Evolutionary conservation across 192 early-diverging fungal species (phyloP).

Genomic region (Podila verticillata): DNA sequence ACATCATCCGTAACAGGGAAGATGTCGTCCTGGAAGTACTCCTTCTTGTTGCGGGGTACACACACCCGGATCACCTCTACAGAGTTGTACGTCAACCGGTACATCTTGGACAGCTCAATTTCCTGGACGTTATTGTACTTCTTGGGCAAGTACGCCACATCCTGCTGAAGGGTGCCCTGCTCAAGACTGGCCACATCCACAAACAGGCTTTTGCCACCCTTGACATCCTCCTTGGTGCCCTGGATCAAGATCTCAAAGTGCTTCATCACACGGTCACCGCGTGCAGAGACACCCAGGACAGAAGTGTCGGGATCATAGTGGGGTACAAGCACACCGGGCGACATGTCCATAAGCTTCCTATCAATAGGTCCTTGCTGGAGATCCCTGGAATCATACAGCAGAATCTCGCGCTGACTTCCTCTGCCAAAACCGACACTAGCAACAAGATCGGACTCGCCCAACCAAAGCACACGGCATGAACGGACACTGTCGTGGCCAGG

Average conservation of each 20-base stretch:
- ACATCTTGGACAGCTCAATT: conserved; percentile 78
- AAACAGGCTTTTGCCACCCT: conserved; percentile 27
- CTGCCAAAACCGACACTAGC: conserved; percentile 79
- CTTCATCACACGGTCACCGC: conserved; percentile 80
- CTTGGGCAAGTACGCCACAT: conserved; percentile 81
- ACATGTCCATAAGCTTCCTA: conserved; percentile 70
- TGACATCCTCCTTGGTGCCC: conserved; percentile 16
- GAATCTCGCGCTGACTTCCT: conserved; percentile 77
- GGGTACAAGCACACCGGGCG: conserved; percentile 78
- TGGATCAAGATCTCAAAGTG: conserved; percentile 71
- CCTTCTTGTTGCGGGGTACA: conserved; percentile 83
- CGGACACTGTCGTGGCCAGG: conserved; percentile 73
- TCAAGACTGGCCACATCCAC: conserved; percentile 71
- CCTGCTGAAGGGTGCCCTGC: conserved; percentile 68
- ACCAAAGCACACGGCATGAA: conserved; percentile 74
- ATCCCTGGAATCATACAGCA: conserved; percentile 58
- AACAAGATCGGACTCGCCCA: conserved; percentile 61
- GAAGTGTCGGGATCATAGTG: conserved; percentile 75
- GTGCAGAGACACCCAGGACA: conserved; percentile 76
- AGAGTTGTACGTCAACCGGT: conserved; percentile 70
- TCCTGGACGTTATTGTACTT: conserved; percentile 64
- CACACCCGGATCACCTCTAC: conserved; percentile 79
- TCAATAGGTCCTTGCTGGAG: conserved; percentile 48
- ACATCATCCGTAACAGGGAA: conserved; percentile 74
- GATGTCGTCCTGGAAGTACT: conserved; percentile 92